phyloP scores from a whole-genome alignment of 139 green algal genomes.

The Eudorina sp. region DNA sequence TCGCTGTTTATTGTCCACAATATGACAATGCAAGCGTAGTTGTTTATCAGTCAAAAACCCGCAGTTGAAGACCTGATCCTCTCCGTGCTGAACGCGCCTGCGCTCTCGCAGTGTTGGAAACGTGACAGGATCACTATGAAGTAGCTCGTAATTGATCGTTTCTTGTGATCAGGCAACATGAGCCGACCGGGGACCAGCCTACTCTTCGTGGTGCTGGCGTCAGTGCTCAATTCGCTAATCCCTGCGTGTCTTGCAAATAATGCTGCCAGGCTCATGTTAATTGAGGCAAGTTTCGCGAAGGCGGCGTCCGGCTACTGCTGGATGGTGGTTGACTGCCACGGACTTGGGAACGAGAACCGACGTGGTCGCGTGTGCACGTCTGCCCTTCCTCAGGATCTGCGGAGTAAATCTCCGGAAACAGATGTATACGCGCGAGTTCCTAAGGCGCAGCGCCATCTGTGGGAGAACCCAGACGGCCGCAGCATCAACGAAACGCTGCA shows the following conservation, averaged over 20 bases:
- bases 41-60: too few species aligned
- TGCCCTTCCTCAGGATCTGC: background rate
- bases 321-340: too few species aligned
- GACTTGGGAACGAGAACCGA: too few species aligned
- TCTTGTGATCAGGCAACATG: conserved; percentile 16
- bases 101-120: too few species aligned
- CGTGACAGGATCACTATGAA: too few species aligned
- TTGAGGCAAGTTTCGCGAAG: background rate
- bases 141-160: too few species aligned
- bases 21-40: too few species aligned
- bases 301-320: background rate
- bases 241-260: background rate
- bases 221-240: background rate
- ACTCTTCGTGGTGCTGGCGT: background rate
- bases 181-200: background rate
- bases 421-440: background rate
- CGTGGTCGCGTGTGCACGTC: too few species aligned
- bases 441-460: background rate
- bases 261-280: background rate
- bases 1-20: too few species aligned
- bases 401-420: background rate
- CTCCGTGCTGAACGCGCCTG: too few species aligned
- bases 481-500: conserved; percentile 26
- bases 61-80: too few species aligned
- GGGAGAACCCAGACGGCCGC: conserved; percentile 10